Evolutionary conservation across 352 stramenopile genomes (phyloP).

Genomic region (Globisporangium sylvaticum): DNA sequence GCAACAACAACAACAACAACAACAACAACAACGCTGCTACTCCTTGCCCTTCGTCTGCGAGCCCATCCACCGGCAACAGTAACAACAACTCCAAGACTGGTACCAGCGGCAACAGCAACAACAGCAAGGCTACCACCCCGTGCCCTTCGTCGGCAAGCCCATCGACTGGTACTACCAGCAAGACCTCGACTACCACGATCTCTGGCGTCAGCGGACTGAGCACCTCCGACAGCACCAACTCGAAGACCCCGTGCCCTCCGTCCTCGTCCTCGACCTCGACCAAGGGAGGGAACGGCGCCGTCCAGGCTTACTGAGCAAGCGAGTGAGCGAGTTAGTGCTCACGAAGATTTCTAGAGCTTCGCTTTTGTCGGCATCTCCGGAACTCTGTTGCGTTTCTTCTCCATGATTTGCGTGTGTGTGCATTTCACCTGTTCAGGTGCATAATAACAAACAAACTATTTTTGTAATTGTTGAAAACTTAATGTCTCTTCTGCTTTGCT

Average conservation of each 20-base stretch:
- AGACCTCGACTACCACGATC: constrained; percentile 1
- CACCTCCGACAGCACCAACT: not conserved
- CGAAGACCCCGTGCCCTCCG: constrained; percentile 1
- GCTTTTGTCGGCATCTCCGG: too few relatives aligned
- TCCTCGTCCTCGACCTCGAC: not conserved
- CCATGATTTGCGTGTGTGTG: not conserved
- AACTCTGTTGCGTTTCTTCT: too few relatives aligned
- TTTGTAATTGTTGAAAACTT: too few relatives aligned
- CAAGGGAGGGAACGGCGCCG: not conserved
- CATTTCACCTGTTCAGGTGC: not conserved
- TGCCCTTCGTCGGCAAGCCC: not conserved
- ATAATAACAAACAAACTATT: too few relatives aligned
- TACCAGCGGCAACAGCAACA: not conserved
- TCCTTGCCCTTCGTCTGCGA: not conserved
- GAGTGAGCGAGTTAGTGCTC: too few relatives aligned
- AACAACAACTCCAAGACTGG: not conserved
- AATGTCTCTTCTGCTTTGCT: too few relatives aligned
- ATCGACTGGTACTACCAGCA: not conserved
- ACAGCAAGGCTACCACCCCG: not conserved
- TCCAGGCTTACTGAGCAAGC: not conserved
- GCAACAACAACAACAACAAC: too few relatives aligned
- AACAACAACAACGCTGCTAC: too few relatives aligned
- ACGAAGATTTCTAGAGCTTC: too few relatives aligned
- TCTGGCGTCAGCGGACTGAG: not conserved
- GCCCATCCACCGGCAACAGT: not conserved